phyloP scores from a whole-genome alignment of 306 rosid species.

The Clitoria ternatea region DNA sequence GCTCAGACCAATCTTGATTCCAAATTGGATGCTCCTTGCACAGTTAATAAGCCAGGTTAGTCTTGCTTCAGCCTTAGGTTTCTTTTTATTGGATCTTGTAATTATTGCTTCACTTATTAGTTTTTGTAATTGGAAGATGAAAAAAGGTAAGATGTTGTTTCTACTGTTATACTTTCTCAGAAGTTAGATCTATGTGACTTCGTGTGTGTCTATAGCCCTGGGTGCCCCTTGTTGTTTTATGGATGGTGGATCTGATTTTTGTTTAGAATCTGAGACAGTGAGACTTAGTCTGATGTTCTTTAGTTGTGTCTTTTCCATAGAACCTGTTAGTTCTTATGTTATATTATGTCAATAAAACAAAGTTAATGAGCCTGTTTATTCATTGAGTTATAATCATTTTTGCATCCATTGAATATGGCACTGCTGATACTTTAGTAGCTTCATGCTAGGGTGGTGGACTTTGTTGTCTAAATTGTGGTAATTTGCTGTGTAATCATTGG shows the following conservation, averaged over 20 bases:
- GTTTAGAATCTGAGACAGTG: constrained; percentile 9
- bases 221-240: not conserved
- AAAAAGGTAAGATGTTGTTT: not conserved
- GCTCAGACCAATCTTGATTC: constrained; percentile 56
- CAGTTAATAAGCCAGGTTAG: constrained; percentile 59
- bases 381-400: not conserved
- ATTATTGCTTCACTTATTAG: not conserved
- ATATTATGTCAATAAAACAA: not conserved
- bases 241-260: not conserved
- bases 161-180: not conserved
- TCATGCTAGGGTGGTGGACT: not conserved
- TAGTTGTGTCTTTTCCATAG: not conserved
- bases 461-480: not conserved
- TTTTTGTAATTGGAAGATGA: not conserved
- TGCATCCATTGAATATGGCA: not conserved
- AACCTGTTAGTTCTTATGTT: not conserved
- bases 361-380: not conserved
- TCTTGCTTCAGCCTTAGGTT: not conserved
- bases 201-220: not conserved
- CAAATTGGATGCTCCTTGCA: constrained; percentile 37
- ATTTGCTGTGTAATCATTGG: not conserved
- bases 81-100: not conserved
- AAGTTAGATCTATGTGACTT: not conserved
- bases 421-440: not conserved
- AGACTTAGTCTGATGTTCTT: not conserved